Evolutionary conservation across 768 basidiomycete genomes (phyloP).

Genomic region (Rhizopogon sp.): DNA sequence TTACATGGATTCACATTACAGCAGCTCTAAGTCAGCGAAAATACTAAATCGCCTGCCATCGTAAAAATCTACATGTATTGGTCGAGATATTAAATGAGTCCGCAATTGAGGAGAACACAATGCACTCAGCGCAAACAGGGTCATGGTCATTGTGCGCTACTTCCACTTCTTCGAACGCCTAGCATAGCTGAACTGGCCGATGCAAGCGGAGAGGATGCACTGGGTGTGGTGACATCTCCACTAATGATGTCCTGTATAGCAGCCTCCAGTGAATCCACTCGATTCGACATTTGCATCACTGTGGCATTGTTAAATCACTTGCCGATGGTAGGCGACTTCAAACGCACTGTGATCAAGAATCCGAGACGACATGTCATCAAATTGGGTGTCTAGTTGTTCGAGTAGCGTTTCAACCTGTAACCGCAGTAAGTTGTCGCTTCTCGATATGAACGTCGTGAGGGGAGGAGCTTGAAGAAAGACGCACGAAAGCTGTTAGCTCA

Average conservation of each 20-base stretch:
- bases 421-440: background rate
- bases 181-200: constrained; percentile 23
- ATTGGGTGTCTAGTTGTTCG: constrained; percentile 84
- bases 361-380: constrained; percentile 90
- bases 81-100: background rate
- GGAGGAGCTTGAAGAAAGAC: constrained; percentile 24
- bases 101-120: background rate
- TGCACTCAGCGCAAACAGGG: background rate
- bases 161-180: constrained; percentile 40
- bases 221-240: constrained; percentile 48
- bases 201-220: constrained; percentile 43
- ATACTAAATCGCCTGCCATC: background rate
- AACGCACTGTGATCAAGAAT: constrained; percentile 79
- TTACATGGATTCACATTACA: no score
- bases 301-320: constrained; percentile 7
- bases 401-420: constrained; percentile 80
- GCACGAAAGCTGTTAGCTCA: constrained; percentile 90
- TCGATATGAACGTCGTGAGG: background rate
- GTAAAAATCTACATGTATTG: background rate
- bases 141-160: constrained; percentile 12
- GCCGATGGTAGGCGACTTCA: constrained; percentile 1
- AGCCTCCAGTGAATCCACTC: constrained; percentile 85
- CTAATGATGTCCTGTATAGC: constrained; percentile 93
- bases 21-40: background rate
- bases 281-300: constrained; percentile 93